These are phyloP conservation scores for Chiua virens DNA, from an alignment of 768 basidiomycete genomes.

Conservation along the genomic window DNA sequence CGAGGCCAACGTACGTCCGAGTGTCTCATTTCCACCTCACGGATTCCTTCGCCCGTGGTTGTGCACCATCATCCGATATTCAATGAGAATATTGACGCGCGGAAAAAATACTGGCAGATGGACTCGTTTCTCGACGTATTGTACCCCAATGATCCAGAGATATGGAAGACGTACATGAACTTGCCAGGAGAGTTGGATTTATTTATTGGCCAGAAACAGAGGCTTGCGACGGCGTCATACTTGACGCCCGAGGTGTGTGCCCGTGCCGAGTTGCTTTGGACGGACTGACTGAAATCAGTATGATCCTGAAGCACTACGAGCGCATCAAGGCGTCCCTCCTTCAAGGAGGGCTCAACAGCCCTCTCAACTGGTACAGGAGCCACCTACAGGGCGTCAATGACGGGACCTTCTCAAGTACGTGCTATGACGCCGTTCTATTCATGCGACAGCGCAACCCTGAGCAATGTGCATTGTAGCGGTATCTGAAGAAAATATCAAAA, in stretches of 20 bases:
- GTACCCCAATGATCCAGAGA: conserved; percentile 34
- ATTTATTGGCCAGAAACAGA: conserved; percentile 25
- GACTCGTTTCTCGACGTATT: conserved; percentile 40
- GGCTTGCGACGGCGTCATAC: conserved; percentile 29
- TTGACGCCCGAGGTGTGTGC: conserved; percentile 32
- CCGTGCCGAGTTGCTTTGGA: neutral
- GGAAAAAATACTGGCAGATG: conserved; percentile 21
- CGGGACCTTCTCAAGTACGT: conserved; percentile 30
- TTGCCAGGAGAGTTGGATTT: conserved; percentile 34
- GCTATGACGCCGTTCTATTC: neutral
- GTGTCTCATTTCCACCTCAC: neutral
- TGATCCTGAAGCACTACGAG: conserved; percentile 25
- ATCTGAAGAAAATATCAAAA: conserved; percentile 23
- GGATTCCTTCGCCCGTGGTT: neutral
- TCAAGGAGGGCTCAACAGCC: conserved; percentile 32
- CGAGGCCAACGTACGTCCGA: conserved; percentile 33
- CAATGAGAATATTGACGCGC: too few relatives aligned
- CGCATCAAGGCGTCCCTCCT: conserved; percentile 27
- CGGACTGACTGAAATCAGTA: neutral
- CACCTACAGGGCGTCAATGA: conserved; percentile 28
- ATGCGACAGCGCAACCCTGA: neutral
- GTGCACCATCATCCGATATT: too few relatives aligned
- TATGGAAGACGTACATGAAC: conserved; percentile 37
- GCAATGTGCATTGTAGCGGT: conserved; percentile 12
- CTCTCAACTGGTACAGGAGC: conserved; percentile 40